Evolutionary conservation across 352 stramenopile species (phyloP).

Genomic region (Phytophthora meadii): DNA sequence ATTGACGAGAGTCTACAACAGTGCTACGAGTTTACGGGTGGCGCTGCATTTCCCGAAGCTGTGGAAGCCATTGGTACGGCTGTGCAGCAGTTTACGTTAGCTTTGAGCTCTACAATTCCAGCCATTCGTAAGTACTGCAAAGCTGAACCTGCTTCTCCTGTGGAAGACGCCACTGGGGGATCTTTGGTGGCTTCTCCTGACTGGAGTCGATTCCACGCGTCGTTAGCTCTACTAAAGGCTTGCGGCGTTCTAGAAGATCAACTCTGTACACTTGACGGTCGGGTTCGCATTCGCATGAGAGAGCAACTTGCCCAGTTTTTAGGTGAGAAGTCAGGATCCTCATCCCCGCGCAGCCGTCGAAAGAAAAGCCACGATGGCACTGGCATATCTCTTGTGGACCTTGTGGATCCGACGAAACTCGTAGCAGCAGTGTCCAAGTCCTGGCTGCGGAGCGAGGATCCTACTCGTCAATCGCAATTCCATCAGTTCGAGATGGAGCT

Average conservation of each 20-base stretch:
- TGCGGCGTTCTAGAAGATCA: slow-evolving; percentile 62
- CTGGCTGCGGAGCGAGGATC: slow-evolving; percentile 64
- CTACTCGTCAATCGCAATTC: slow-evolving; percentile 49
- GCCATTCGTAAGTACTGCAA: slow-evolving; percentile 56
- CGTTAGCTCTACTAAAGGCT: slow-evolving; percentile 66
- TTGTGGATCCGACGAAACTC: slow-evolving; percentile 55
- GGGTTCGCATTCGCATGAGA: slow-evolving; percentile 57
- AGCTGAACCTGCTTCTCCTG: slow-evolving; percentile 19
- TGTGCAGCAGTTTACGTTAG: slow-evolving; percentile 57
- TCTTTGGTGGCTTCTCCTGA: slow-evolving; percentile 38
- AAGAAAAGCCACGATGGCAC: slow-evolving; percentile 40
- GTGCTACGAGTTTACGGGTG: slow-evolving; percentile 66
- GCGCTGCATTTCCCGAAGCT: slow-evolving; percentile 66
- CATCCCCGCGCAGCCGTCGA: slow-evolving; percentile 32
- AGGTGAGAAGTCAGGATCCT: slow-evolving; percentile 30
- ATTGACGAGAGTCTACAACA: slow-evolving; percentile 63
- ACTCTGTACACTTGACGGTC: slow-evolving; percentile 54
- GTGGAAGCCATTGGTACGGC: slow-evolving; percentile 47
- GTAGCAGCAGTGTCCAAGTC: slow-evolving; percentile 41
- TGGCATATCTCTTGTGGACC: slow-evolving; percentile 31
- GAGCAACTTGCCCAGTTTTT: slow-evolving; percentile 62
- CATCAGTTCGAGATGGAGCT: slow-evolving; percentile 63
- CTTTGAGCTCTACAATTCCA: slow-evolving; percentile 47
- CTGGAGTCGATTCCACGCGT: slow-evolving; percentile 79
- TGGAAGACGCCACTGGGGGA: neutral